Evolutionary conservation across 192 early-diverging fungal species (phyloP).

Genomic region (Martensiomyces pterosporus): DNA sequence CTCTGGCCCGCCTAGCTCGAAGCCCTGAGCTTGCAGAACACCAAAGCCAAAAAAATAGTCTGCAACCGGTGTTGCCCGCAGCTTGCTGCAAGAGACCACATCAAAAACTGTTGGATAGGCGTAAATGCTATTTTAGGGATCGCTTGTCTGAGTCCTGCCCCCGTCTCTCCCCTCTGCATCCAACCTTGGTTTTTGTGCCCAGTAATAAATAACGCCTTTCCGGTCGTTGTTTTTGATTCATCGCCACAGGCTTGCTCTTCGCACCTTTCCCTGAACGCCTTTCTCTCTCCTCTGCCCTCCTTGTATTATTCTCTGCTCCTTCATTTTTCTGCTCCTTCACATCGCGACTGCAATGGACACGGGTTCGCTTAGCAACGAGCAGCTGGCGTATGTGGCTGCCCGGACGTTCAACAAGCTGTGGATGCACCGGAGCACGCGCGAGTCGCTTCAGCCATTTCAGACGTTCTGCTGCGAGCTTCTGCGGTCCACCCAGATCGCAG

Average conservation of each 20-base stretch:
- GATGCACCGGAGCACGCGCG: constrained; percentile 30
- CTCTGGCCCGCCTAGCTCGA: too few species aligned
- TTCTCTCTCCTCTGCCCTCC: too few species aligned
- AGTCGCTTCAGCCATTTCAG: constrained; percentile 40
- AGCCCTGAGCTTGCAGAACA: too few species aligned
- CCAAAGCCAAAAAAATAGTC: too few species aligned
- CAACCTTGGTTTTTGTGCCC: too few species aligned
- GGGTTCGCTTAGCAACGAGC: constrained; percentile 33
- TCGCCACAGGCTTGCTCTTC: background rate
- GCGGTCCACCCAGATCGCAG: constrained; percentile 46
- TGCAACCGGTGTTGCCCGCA: too few species aligned
- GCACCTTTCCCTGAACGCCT: too few species aligned
- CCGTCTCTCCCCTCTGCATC: too few species aligned
- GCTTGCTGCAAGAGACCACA: too few species aligned
- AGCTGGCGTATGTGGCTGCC: constrained; percentile 40
- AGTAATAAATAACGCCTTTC: too few species aligned
- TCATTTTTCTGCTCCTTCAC: constrained; percentile 3
- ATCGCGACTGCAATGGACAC: constrained; percentile 15
- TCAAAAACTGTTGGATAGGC: too few species aligned
- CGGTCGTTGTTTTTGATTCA: background rate
- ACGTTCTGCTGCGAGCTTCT: constrained; percentile 47
- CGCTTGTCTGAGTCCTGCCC: too few species aligned
- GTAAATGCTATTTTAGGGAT: constrained; percentile 34
- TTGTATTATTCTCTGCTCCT: constrained; percentile 2
- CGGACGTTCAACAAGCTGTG: constrained; percentile 40